phyloP scores from a whole-genome alignment of 2,329 filamentous ascomycete genomes.

The Metarhizium guizhouense region DNA sequence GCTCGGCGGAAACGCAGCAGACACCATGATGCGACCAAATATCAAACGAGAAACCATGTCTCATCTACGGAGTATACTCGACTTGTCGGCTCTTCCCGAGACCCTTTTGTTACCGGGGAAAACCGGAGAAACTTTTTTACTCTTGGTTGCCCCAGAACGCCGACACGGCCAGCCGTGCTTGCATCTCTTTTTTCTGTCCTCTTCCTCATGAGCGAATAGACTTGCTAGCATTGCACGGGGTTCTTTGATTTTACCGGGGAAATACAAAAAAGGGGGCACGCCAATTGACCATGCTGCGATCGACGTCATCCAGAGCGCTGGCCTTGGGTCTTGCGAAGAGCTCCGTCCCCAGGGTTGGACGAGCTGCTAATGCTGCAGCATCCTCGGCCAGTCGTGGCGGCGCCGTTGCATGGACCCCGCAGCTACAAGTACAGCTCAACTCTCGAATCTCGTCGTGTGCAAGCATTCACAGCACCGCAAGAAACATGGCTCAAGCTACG shows the following conservation, averaged over 20 bases:
- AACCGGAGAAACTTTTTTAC: neutral
- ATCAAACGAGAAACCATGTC: too few relatives aligned
- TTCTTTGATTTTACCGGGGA: neutral
- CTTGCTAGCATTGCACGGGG: neutral
- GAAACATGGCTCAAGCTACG: constrained; percentile 31
- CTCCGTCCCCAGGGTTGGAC: constrained; percentile 1
- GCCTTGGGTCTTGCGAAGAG: constrained; percentile 1
- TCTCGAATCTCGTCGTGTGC: neutral
- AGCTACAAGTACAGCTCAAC: neutral
- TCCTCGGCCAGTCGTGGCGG: neutral
- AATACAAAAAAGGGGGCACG: neutral
- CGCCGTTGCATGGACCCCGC: constrained; percentile 3
- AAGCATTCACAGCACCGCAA: constrained; percentile 1
- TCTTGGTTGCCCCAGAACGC: neutral
- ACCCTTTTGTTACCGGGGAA: neutral
- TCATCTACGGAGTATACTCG: neutral
- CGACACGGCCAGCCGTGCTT: neutral
- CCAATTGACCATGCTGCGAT: constrained; percentile 5
- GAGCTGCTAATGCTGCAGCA: neutral
- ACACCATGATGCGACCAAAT: too few relatives aligned
- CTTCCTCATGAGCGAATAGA: neutral
- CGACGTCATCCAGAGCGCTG: constrained; percentile 2
- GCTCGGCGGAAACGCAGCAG: too few relatives aligned
- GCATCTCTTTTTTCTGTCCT: neutral
- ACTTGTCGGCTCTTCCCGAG: neutral